Evolutionary conservation across 768 basidiomycete species (phyloP).

Genomic region (Agaricus bisporus): DNA sequence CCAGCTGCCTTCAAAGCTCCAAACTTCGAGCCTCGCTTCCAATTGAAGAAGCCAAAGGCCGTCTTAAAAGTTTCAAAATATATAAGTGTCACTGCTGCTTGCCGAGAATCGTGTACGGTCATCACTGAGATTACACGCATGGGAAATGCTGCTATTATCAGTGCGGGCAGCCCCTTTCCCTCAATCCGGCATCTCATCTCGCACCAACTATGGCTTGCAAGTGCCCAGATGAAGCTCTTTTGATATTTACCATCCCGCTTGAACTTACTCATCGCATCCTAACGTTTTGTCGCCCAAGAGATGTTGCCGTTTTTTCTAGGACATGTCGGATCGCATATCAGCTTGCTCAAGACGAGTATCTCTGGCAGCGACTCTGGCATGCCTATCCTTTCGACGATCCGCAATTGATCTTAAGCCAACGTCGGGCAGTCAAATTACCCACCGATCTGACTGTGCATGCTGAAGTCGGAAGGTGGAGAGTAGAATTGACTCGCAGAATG

Average conservation of each 20-base stretch:
- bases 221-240: background rate
- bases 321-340: constrained; percentile 43
- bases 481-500: constrained; percentile 9
- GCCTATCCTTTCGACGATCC: constrained; percentile 59
- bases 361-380: constrained; percentile 68
- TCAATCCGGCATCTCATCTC: background rate
- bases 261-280: constrained; percentile 61
- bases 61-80: no score
- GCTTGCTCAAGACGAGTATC: constrained; percentile 53
- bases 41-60: no score
- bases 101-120: no score
- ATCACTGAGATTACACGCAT: background rate
- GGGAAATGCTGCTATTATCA: background rate
- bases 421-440: constrained; percentile 1
- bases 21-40: no score
- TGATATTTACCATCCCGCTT: constrained; percentile 37
- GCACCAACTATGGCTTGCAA: background rate
- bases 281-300: constrained; percentile 45
- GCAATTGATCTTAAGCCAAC: constrained; percentile 23
- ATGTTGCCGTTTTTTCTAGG: constrained; percentile 53
- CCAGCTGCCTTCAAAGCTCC: no score
- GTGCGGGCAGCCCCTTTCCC: background rate
- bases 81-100: no score
- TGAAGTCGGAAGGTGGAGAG: constrained; percentile 11
- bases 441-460: background rate